phyloP scores from a whole-genome alignment of 2,329 filamentous ascomycete species.

The Didymella pinodella region DNA sequence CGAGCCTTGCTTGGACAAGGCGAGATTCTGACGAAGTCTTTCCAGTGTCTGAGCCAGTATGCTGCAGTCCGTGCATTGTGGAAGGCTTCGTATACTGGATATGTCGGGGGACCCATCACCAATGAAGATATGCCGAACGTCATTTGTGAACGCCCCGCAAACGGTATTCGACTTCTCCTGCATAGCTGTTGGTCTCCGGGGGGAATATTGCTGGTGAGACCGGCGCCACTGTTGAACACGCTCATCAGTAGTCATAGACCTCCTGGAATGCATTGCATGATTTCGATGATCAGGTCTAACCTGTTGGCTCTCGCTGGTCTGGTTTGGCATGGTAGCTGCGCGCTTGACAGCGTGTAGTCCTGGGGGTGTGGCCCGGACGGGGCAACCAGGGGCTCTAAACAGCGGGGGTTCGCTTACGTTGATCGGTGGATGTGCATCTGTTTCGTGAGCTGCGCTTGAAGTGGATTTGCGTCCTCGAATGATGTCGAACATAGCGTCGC shows the following conservation, averaged over 20 bases:
- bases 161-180: constrained; percentile 17
- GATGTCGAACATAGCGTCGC: constrained; percentile 68
- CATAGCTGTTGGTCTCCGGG: background rate
- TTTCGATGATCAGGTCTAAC: constrained; percentile 25
- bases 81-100: background rate
- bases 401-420: constrained; percentile 21
- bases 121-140: constrained; percentile 31
- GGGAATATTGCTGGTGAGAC: constrained; percentile 2
- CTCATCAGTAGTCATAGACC: constrained; percentile 38
- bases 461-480: constrained; percentile 45
- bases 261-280: constrained; percentile 30
- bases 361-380: constrained; percentile 21
- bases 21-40: constrained; percentile 34
- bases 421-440: background rate
- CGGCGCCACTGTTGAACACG: constrained; percentile 31
- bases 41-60: constrained; percentile 36
- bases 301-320: background rate
- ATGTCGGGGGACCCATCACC: constrained; percentile 1
- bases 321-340: constrained; percentile 37
- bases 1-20: constrained; percentile 5
- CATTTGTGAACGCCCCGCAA: constrained; percentile 27
- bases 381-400: constrained; percentile 40
- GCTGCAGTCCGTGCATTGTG: constrained; percentile 34
- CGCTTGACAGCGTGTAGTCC: constrained; percentile 28
- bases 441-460: background rate